Evolutionary conservation across 345 rosid genomes (phyloP).

Genomic region (Bruguiera gymnorhiza): DNA sequence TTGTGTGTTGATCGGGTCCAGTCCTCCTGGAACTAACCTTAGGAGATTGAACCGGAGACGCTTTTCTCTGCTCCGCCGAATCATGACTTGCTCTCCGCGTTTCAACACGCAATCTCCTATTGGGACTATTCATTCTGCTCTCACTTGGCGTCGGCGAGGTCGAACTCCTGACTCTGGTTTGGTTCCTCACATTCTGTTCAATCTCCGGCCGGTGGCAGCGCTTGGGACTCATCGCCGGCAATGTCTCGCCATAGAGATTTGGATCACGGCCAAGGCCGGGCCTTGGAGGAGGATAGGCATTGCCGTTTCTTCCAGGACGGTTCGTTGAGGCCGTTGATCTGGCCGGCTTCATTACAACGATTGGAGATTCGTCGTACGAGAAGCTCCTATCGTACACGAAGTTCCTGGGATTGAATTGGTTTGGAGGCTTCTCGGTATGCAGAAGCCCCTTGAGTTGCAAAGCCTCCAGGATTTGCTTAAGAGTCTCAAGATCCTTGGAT

Average conservation of each 20-base stretch:
- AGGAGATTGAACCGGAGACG: conserved; percentile 50
- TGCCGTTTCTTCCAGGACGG: conserved; percentile 22
- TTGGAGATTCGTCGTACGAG: conserved; percentile 41
- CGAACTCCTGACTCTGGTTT: conserved; percentile 27
- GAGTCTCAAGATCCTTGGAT: conserved; percentile 75
- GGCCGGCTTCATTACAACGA: conserved; percentile 52
- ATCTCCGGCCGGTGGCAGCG: conserved; percentile 32
- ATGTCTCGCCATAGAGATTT: conserved; percentile 26
- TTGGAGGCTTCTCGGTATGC: conserved; percentile 43
- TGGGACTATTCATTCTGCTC: conserved; percentile 46
- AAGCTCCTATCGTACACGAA: conserved; percentile 38
- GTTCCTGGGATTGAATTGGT: conserved; percentile 36
- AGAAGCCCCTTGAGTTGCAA: conserved; percentile 88
- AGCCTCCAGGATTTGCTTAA: conserved; percentile 84
- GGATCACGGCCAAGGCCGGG: conserved; percentile 26
- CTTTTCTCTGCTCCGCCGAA: conserved; percentile 42
- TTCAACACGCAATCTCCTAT: conserved; percentile 39
- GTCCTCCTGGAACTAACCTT: conserved; percentile 33
- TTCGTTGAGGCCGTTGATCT: conserved; percentile 21
- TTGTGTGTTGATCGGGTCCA: conserved; percentile 30
- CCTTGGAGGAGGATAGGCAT: conserved; percentile 36
- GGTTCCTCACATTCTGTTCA: conserved; percentile 33
- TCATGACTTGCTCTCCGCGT: conserved; percentile 36
- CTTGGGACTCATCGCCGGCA: conserved; percentile 42
- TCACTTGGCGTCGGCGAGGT: conserved; percentile 31